Base-by-base conservation (phyloP, 495 filamentous ascomycete species). In the Lophiotrema nucula region DNA sequence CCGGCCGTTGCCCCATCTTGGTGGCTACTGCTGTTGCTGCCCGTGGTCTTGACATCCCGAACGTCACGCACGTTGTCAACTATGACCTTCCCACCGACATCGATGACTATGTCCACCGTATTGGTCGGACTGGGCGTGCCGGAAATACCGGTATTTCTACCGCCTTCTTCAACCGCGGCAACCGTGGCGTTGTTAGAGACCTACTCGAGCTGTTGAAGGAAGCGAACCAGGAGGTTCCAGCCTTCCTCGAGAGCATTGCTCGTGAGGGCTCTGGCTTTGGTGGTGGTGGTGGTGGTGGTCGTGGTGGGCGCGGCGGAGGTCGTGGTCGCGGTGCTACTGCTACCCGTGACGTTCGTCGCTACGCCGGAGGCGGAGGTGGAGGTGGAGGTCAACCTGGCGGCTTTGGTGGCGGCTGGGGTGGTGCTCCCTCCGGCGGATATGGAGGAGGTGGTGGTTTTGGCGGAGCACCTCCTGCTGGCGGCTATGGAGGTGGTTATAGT, bases 111-210 rank as follows among this genome's bases (percentile, higher is more conserved):
- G 95, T 98, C 55, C 93, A 98, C 76, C 89, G 93, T 73, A 98
- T 97, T 71, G 93, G 93, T 85, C 95, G 93, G 92, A 98, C 93
- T 56, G 93, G 95, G 67, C 93, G 93, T 88, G 95, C 95, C 56
- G 93, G 93, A 71, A 98, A 98, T 79, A 97, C 92, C 60, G 93
- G 93, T 85, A 88, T 96, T 56, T 89, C 93, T 8, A 98, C 93
- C 53, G 92, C 95, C 44, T 98, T 98, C 82, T 97, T 97, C 84
- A 98, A 98, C 83, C 93, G 93, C 69, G 91, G 91, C 66, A 98
- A 98, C 82, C 89, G 93, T 62, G 93, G 92, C 73, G 88, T 98
- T 62, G 93, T 96, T 46, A 86, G 90, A 47, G 95, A 97, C 70
- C 81, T 98, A 48, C 83, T 98, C 64, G 95, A 98, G 31, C 84